A percentile compares a stretch with the other conserved stretches of the same genome.
These are phyloP conservation scores for Botrytis fragariae DNA, from an alignment of 2,329 filamentous ascomycete species.

Conservation along the genomic window DNA sequence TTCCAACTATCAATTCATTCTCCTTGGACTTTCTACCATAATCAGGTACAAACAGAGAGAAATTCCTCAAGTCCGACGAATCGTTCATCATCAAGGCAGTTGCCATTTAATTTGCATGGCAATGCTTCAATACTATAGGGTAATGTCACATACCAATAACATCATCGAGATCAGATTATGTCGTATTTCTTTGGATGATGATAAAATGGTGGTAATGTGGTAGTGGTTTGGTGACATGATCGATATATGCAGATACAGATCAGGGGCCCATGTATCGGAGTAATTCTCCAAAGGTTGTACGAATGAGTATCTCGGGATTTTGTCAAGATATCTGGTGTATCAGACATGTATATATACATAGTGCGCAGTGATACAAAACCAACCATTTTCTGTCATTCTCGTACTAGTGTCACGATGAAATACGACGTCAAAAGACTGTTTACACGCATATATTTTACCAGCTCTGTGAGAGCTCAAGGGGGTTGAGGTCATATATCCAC, in stretches of 20 bases:
- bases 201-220: not conserved
- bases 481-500: not conserved
- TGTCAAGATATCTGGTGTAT: not conserved
- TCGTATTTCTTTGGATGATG: not conserved
- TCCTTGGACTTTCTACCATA: not conserved
- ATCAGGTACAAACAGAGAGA: not conserved
- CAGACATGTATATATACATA: not conserved
- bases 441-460: not conserved
- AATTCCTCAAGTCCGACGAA: not conserved
- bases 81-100: not conserved
- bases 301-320: not conserved
- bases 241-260: conserved; percentile 11
- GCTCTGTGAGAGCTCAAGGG: not conserved
- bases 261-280: conserved; percentile 2
- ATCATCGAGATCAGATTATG: conserved; percentile 2
- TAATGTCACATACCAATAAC: not conserved
- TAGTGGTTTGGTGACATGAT: not conserved
- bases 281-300: not conserved
- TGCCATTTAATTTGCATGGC: not conserved
- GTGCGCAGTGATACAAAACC: not conserved
- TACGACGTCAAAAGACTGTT: not conserved
- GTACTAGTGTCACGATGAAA: conserved; percentile 3
- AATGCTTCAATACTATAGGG: not conserved
- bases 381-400: not conserved
- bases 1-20: not conserved